These are phyloP conservation scores for Chamaenerion angustifolium DNA, from an alignment of 345 rosid species.

Conservation along the genomic window DNA sequence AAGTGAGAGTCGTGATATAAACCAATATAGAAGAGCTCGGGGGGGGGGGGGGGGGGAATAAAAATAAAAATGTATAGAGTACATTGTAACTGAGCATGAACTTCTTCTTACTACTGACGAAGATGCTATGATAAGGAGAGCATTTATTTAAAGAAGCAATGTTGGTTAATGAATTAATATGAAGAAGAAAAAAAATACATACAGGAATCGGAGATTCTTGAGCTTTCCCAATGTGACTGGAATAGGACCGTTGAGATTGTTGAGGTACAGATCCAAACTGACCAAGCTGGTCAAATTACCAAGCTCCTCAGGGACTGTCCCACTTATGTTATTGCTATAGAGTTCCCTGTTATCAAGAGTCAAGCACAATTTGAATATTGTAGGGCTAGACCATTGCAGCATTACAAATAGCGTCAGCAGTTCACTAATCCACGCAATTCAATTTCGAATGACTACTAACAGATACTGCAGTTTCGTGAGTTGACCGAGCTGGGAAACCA, in stretches of 20 bases:
- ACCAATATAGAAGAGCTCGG: too few relatives aligned
- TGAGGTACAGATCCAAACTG: constrained; percentile 20
- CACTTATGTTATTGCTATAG: constrained; percentile 17
- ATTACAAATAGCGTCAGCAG: too few relatives aligned
- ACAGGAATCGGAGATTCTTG: constrained; percentile 14
- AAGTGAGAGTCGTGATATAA: too few relatives aligned
- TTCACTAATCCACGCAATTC: too few relatives aligned
- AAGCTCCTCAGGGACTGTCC: constrained; percentile 15
- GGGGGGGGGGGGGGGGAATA: too few relatives aligned
- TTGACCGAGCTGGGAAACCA: constrained; percentile 48
- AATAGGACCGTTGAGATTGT: constrained; percentile 8
- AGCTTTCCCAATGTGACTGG: constrained; percentile 14
- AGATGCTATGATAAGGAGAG: too few relatives aligned
- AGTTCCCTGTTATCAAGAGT: constrained; percentile 14
- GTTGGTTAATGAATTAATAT: neutral
- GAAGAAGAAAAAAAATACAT: constrained; percentile 1
- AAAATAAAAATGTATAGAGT: too few relatives aligned
- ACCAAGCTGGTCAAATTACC: constrained; percentile 16
- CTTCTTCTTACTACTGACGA: too few relatives aligned
- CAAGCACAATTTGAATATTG: neutral
- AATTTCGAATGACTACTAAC: constrained; percentile 27
- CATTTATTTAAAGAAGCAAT: neutral
- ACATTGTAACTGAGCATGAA: too few relatives aligned
- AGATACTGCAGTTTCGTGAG: constrained; percentile 63
- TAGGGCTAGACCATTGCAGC: neutral